A percentile compares a stretch with the other conserved stretches of the same genome.
These are phyloP conservation scores for Oenanthe sinensis DNA, from an alignment of 129 eudicot genomes.

Conservation along the genomic window DNA sequence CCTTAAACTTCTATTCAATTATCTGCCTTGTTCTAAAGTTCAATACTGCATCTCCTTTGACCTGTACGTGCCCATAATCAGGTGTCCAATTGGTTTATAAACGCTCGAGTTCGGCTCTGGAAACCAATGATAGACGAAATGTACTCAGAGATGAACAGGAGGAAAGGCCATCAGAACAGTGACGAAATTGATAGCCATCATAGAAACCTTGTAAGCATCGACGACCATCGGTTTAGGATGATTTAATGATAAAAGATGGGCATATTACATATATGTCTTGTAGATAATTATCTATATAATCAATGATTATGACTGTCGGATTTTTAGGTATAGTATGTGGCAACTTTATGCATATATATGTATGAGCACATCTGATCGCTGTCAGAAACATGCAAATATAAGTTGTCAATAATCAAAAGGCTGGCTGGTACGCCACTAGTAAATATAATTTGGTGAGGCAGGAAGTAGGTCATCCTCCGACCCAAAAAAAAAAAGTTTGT, in stretches of 20 bases:
- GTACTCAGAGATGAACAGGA: slow-evolving; percentile 76
- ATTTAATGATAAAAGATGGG: slow-evolving; percentile 5
- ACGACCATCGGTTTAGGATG: slow-evolving; percentile 19
- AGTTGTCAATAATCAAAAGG: neutral
- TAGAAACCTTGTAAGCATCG: slow-evolving; percentile 23
- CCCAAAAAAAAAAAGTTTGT: no score
- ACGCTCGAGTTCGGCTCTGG: slow-evolving; percentile 91
- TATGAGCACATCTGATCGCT: neutral
- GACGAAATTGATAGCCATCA: slow-evolving; percentile 31
- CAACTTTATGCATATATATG: neutral
- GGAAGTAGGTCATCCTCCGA: neutral
- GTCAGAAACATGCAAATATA: no score
- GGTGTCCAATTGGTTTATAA: slow-evolving; percentile 93
- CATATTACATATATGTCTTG: neutral
- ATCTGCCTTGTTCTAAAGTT: neutral
- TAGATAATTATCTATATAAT: neutral
- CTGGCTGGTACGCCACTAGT: neutral
- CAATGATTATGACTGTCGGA: neutral
- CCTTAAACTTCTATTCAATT: neutral
- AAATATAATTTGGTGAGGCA: neutral
- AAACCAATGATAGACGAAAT: slow-evolving; percentile 91
- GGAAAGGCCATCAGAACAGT: slow-evolving; percentile 29
- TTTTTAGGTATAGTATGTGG: neutral
- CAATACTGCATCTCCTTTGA: neutral
- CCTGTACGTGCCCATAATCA: slow-evolving; percentile 5